Conservation (phyloP, 2,329 filamentous ascomycete species). For the Colletotrichum cordylinicola region DNA sequence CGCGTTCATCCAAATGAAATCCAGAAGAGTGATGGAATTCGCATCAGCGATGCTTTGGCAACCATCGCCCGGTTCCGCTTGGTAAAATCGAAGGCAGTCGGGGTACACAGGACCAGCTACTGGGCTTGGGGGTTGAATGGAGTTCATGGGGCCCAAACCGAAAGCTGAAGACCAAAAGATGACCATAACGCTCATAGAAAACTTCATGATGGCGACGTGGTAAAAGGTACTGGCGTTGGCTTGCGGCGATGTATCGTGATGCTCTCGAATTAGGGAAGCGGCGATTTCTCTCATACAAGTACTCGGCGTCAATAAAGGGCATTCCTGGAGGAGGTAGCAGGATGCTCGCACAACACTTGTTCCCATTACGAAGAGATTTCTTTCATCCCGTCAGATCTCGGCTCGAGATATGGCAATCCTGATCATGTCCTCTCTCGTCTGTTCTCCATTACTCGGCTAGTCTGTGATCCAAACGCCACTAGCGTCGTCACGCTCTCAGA, state of each 20-base stretch:
- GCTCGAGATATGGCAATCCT: not conserved
- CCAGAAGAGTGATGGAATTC: slow-evolving; percentile 30
- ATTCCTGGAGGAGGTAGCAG: not conserved
- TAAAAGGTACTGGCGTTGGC: not conserved
- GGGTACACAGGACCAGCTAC: not conserved
- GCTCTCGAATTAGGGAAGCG: not conserved
- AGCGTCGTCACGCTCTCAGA: not conserved
- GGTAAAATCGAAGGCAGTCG: not conserved
- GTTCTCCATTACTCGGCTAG: not conserved
- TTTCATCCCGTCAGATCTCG: not conserved
- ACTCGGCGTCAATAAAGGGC: not conserved
- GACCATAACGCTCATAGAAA: not conserved
- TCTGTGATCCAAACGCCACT: not conserved
- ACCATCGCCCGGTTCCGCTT: not conserved
- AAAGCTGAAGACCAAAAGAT: not conserved
- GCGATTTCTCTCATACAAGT: not conserved
- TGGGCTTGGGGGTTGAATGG: not conserved
- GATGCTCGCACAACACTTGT: not conserved
- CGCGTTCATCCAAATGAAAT: slow-evolving; percentile 28
- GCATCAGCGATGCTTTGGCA: slow-evolving; percentile 28
- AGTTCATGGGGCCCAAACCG: not conserved
- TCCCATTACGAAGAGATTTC: not conserved
- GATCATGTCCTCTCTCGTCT: not conserved
- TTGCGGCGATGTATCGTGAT: not conserved
- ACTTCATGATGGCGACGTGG: not conserved